Evolutionary conservation across 2,329 filamentous ascomycete genomes (phyloP).

Genomic region (Fusarium sp.): DNA sequence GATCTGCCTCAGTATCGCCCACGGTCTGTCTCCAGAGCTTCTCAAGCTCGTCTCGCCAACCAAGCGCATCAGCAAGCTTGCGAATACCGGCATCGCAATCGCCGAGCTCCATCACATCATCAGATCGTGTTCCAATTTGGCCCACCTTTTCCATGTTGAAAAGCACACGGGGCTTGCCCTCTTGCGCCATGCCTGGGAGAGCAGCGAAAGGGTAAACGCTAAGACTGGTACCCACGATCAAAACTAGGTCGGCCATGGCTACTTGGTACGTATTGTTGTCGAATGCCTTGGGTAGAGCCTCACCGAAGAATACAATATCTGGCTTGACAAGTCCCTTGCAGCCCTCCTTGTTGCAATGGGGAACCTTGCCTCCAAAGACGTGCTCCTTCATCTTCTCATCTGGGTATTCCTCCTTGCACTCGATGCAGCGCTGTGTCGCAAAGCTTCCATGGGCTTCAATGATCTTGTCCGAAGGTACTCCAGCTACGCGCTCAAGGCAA

Average conservation of each 20-base stretch:
- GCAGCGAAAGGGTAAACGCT: conserved; percentile 89
- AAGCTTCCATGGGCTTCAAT: conserved; percentile 97
- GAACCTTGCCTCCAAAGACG: conserved; percentile 74
- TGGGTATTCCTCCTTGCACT: conserved; percentile 80
- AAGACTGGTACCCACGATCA: conserved; percentile 90
- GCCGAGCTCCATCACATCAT: conserved; percentile 86
- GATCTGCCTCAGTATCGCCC: conserved; percentile 67
- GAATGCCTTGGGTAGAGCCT: conserved; percentile 63
- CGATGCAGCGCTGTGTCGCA: conserved; percentile 89
- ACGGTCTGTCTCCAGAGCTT: conserved; percentile 75
- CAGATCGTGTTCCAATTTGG: conserved; percentile 76
- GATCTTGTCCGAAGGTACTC: conserved; percentile 82
- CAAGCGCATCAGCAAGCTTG: conserved; percentile 80
- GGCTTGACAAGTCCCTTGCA: conserved; percentile 90
- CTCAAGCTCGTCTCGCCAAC: conserved; percentile 89
- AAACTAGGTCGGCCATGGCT: conserved; percentile 75
- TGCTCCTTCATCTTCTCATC: conserved; percentile 78
- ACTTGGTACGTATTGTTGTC: conserved; percentile 57
- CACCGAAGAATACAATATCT: conserved; percentile 95
- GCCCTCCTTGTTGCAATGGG: conserved; percentile 67
- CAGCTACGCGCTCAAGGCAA: conserved; percentile 88
- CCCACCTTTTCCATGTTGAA: conserved; percentile 91
- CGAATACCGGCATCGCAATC: conserved; percentile 86
- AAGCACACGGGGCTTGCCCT: conserved; percentile 78
- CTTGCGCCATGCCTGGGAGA: conserved; percentile 72